Percentiles rank a stretch among this genome's conserved stretches.
Conservation (phyloP, 116 monocot species). For the Posidonia oceanica region DNA sequence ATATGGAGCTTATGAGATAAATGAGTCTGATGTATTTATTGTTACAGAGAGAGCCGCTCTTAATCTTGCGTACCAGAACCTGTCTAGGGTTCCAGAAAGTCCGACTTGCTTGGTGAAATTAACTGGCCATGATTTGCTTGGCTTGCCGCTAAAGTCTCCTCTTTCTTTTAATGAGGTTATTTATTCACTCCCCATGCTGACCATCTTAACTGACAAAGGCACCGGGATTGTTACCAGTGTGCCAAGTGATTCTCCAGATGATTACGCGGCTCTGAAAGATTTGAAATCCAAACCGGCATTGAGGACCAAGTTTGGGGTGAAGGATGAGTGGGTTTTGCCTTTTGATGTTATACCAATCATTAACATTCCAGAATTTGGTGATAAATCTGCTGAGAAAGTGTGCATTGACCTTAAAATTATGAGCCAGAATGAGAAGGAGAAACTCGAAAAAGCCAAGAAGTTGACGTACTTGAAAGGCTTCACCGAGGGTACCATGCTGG, state of each 20-base stretch:
- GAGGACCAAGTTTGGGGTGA: slow-evolving; percentile 64
- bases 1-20: slow-evolving; percentile 89
- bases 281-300: slow-evolving; percentile 74
- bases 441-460: slow-evolving; percentile 86
- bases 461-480: slow-evolving; percentile 84
- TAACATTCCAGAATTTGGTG: slow-evolving; percentile 88
- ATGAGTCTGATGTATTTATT: slow-evolving; percentile 80
- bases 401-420: slow-evolving; percentile 81
- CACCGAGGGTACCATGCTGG: slow-evolving; percentile 81
- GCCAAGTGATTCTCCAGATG: slow-evolving; percentile 94
- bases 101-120: slow-evolving; percentile 73
- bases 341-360: slow-evolving; percentile 83
- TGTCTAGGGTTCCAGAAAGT: slow-evolving; percentile 58
- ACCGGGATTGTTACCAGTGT: slow-evolving; percentile 98
- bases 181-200: slow-evolving; percentile 88
- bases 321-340: slow-evolving; percentile 92
- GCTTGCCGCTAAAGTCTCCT: slow-evolving; percentile 64
- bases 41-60: slow-evolving; percentile 70
- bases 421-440: slow-evolving; percentile 95
- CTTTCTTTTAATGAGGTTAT: slow-evolving; percentile 67
- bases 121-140: slow-evolving; percentile 77
- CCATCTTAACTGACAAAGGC: slow-evolving; percentile 85
- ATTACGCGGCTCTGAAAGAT: slow-evolving; percentile 90
- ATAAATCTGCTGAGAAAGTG: slow-evolving; percentile 80
- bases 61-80: slow-evolving; percentile 79